Percentiles rank a stretch among this genome's conserved stretches.
phyloP scores from a whole-genome alignment of 306 rosid genomes.

The Inga leiocalycina region DNA sequence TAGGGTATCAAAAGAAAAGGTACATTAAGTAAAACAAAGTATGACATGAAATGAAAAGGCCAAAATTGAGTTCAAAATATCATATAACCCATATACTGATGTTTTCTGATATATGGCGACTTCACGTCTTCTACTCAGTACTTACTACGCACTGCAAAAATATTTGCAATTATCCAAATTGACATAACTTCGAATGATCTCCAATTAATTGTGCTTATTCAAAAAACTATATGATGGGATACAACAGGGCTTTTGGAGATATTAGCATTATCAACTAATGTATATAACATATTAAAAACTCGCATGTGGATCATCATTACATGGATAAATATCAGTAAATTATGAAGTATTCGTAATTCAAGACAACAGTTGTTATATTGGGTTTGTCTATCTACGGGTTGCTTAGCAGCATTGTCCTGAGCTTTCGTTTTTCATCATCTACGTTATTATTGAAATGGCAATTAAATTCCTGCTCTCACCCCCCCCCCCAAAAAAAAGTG shows the following conservation, averaged over 20 bases:
- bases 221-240: neutral
- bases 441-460: neutral
- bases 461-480: too few species aligned
- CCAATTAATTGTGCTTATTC: neutral
- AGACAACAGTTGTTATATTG: neutral
- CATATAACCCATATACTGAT: constrained; percentile 20
- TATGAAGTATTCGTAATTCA: neutral
- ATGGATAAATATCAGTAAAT: neutral
- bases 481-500: too few species aligned
- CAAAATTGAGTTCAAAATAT: neutral
- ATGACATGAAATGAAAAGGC: constrained; percentile 14
- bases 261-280: neutral
- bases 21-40: neutral
- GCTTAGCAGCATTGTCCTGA: neutral
- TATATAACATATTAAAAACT: neutral
- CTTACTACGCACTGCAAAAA: neutral
- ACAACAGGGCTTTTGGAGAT: neutral
- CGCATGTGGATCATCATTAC: neutral
- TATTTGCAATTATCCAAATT: constrained; percentile 13
- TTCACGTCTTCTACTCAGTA: constrained; percentile 2
- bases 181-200: constrained; percentile 16
- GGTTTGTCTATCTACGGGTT: neutral
- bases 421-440: neutral
- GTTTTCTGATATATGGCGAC: constrained; percentile 21
- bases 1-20: constrained; percentile 13